These are phyloP conservation scores for Auriscalpium microsporum DNA, from an alignment of 768 basidiomycete genomes.

Conservation along the genomic window DNA sequence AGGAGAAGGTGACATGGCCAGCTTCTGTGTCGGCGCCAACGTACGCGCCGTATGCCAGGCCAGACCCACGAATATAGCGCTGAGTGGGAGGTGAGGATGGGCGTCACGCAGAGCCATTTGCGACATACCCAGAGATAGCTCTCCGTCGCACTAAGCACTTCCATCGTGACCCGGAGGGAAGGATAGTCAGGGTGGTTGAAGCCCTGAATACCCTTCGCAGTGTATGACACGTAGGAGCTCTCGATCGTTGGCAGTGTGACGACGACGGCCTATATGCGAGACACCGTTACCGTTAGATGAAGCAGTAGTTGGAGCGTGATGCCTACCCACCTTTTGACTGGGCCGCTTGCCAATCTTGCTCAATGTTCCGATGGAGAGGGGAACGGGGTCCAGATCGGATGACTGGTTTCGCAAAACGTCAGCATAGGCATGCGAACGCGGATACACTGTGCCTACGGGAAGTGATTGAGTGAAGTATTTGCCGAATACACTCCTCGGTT, in stretches of 20 bases:
- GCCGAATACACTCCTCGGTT: constrained; percentile 68
- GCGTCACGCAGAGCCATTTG: no score
- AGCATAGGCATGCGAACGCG: background rate
- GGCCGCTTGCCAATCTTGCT: constrained; percentile 70
- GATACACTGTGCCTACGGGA: constrained; percentile 35
- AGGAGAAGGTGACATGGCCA: constrained; percentile 63
- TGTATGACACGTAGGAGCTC: constrained; percentile 77
- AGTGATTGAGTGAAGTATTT: constrained; percentile 57
- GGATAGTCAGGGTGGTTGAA: constrained; percentile 80
- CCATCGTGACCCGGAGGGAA: constrained; percentile 73
- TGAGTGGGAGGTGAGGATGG: constrained; percentile 21
- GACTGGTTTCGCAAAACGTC: constrained; percentile 27
- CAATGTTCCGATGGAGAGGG: constrained; percentile 57
- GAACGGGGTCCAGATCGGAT: constrained; percentile 55
- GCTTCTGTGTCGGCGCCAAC: constrained; percentile 68
- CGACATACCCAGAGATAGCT: constrained; percentile 81
- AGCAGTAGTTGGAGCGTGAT: no score
- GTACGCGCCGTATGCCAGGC: constrained; percentile 89
- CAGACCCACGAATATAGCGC: constrained; percentile 89
- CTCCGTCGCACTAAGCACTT: constrained; percentile 88
- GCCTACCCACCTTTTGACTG: constrained; percentile 46
- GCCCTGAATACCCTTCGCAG: constrained; percentile 69
- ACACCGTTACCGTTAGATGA: background rate
- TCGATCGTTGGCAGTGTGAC: constrained; percentile 92
- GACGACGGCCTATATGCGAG: constrained; percentile 56